Conservation (phyloP, 805 yeast species). For the Hagleromyces aurorensis region DNA sequence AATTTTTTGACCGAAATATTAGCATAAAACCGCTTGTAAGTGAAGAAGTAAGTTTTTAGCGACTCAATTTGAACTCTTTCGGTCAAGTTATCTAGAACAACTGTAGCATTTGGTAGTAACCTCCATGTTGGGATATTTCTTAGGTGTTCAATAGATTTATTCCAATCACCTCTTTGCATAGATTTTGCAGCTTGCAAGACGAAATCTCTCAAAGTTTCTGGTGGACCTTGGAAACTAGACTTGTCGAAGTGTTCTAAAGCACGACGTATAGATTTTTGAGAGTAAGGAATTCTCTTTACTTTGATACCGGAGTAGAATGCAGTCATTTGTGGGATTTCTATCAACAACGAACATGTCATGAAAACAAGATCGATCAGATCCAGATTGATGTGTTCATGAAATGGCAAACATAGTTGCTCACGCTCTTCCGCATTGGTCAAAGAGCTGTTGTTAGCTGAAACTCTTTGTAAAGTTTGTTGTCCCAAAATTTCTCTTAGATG, state of each 20-base stretch:
- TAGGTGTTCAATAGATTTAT: conserved; percentile 61
- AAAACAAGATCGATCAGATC: conserved; percentile 92
- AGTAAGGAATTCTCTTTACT: conserved; percentile 48
- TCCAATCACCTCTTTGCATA: conserved; percentile 87
- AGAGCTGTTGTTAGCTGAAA: conserved; percentile 39
- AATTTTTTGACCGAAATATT: conserved; percentile 64
- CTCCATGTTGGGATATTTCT: conserved; percentile 64
- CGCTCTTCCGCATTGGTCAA: conserved; percentile 24
- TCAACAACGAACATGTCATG: conserved; percentile 79
- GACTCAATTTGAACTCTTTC: conserved; percentile 83
- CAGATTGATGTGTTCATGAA: conserved; percentile 95
- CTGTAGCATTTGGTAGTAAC: conserved; percentile 60
- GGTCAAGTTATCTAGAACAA: conserved; percentile 62
- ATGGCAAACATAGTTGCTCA: conserved; percentile 77
- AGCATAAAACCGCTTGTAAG: conserved; percentile 67
- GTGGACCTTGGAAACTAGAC: conserved; percentile 94
- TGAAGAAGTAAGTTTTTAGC: conserved; percentile 84
- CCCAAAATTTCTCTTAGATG: conserved; percentile 89
- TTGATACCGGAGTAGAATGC: conserved; percentile 52
- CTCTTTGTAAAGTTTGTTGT: conserved; percentile 73
- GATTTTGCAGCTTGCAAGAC: conserved; percentile 88
- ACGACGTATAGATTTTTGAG: conserved; percentile 81
- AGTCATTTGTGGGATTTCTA: conserved; percentile 89
- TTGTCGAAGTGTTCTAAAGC: conserved; percentile 88
- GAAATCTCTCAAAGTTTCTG: conserved; percentile 91